Evolutionary conservation across 768 basidiomycete species (phyloP).

Genomic region (Clavaria fumosa): DNA sequence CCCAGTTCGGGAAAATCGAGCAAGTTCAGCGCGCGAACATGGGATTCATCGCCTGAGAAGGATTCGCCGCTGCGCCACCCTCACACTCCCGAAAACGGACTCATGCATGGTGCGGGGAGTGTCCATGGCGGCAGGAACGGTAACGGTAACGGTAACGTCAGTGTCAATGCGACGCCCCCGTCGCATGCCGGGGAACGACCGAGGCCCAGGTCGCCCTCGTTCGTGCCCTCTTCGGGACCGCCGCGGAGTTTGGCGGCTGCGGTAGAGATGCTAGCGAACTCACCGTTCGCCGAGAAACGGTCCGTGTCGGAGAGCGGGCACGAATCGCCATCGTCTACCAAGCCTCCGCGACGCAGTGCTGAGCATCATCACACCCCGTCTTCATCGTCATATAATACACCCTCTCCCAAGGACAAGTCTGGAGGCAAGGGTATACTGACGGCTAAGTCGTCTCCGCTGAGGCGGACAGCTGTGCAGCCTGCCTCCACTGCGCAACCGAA

Average conservation of each 20-base stretch:
- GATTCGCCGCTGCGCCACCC: too few species aligned
- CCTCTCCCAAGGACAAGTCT: too few species aligned
- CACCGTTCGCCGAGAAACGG: constrained; percentile 13
- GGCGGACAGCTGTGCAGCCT: too few species aligned
- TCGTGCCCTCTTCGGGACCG: constrained; percentile 36
- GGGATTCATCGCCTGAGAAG: too few species aligned
- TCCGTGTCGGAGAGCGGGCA: constrained; percentile 6
- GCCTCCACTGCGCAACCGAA: too few species aligned
- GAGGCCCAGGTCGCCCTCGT: constrained; percentile 38
- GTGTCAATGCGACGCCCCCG: constrained; percentile 16
- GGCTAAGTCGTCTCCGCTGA: too few species aligned
- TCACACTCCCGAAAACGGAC: constrained; percentile 13
- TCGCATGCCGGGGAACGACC: constrained; percentile 29
- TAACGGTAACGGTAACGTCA: constrained; percentile 21
- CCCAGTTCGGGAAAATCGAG: constrained; percentile 29
- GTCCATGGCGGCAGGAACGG: too few species aligned
- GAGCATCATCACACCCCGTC: constrained; percentile 8
- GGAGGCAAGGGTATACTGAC: too few species aligned
- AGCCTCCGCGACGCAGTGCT: constrained; percentile 7
- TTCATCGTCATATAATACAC: constrained; percentile 12
- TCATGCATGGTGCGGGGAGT: too few species aligned
- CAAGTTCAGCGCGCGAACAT: constrained; percentile 17
- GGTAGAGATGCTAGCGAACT: constrained; percentile 41
- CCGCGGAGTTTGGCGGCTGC: constrained; percentile 65
- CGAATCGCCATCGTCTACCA: constrained; percentile 7